Conservation (phyloP, 1,284 basidiomycete genomes). For the Malassezia cuniculi region DNA sequence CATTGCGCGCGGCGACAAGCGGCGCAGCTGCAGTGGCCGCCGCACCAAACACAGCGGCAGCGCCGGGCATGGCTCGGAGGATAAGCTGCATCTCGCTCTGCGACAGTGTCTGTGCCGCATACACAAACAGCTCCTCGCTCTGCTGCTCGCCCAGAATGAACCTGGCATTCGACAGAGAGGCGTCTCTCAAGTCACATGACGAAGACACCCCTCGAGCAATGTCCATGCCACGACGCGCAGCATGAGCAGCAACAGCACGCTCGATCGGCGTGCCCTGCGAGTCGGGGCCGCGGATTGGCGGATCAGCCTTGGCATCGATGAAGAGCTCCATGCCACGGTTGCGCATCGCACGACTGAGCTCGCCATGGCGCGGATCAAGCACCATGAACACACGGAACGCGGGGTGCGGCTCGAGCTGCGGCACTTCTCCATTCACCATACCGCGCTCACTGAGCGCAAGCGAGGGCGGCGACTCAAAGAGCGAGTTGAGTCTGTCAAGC, state of each 20-base stretch:
- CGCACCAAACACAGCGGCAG: no score
- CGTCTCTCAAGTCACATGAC: no score
- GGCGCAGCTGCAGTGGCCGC: no score
- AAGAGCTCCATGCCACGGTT: constrained; percentile 85
- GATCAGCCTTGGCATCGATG: constrained; percentile 13
- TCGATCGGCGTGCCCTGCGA: background rate
- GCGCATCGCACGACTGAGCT: constrained; percentile 93
- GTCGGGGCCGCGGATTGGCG: background rate
- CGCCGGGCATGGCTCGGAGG: no score
- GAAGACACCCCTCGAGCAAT: no score
- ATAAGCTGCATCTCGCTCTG: no score
- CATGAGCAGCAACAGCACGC: constrained; percentile 5
- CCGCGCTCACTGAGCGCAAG: constrained; percentile 82
- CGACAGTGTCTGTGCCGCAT: no score
- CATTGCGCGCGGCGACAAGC: no score
- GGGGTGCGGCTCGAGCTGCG: constrained; percentile 67
- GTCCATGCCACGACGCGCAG: constrained; percentile 5
- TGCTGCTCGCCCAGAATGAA: no score
- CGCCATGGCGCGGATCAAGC: constrained; percentile 77
- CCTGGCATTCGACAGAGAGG: no score
- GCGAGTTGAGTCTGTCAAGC: constrained; percentile 87
- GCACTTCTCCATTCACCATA: constrained; percentile 62
- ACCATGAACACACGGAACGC: constrained; percentile 89
- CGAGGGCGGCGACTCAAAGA: constrained; percentile 74
- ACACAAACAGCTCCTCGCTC: no score